A percentile compares a stretch with the other conserved stretches of the same genome.
Evolutionary conservation across 176 grass and related monocot species (phyloP).

Genomic region (Cenchrus purpureus): DNA sequence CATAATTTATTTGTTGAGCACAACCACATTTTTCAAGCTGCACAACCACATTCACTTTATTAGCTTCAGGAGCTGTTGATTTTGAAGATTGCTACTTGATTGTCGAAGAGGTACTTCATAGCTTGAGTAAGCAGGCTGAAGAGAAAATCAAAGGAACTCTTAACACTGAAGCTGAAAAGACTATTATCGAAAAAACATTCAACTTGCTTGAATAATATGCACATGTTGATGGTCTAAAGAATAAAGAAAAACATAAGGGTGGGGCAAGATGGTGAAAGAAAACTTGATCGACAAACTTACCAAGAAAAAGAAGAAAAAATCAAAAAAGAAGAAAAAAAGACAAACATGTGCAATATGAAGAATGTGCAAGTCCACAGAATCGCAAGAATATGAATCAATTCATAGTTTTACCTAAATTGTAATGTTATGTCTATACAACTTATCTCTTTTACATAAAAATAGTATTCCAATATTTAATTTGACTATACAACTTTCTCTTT

Average conservation of each 20-base stretch:
- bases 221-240: neutral
- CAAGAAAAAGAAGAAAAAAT: neutral
- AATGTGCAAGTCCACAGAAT: neutral
- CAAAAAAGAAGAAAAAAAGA: neutral
- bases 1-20: no score
- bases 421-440: neutral
- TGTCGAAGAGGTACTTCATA: no score
- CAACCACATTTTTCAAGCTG: no score
- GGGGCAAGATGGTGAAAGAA: neutral
- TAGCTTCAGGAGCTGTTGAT: no score
- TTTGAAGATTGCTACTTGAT: no score
- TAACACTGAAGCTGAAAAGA: no score
- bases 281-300: neutral
- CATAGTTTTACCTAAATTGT: neutral
- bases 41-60: no score
- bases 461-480: neutral
- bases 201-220: neutral
- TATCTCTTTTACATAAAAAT: no score
- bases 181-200: neutral
- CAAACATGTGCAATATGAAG: neutral
- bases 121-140: no score
- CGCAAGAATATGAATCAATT: neutral
- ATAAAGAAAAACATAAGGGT: neutral
- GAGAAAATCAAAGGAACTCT: no score
- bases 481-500: neutral